phyloP scores from a whole-genome alignment of 225 moss, liverwort and hornwort species.

The Anthoceros angustus region DNA sequence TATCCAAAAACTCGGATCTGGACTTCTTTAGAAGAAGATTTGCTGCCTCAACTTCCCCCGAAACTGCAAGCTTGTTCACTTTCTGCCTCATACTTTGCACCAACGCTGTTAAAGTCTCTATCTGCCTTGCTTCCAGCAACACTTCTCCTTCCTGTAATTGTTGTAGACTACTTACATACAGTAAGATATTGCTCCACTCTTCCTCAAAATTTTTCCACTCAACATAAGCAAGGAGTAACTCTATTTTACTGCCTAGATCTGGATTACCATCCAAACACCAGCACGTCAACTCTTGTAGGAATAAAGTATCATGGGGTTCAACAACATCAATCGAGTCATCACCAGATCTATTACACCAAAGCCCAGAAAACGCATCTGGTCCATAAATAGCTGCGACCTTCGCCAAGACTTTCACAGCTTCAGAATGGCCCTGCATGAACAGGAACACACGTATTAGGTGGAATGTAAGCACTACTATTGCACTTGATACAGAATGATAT shows the following conservation, averaged over 20 bases:
- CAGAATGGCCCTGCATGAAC: constrained; percentile 51
- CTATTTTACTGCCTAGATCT: constrained; percentile 47
- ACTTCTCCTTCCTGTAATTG: constrained; percentile 17
- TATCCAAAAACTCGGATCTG: constrained; percentile 48
- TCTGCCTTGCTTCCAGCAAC: constrained; percentile 29
- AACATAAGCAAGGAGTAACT: constrained; percentile 64
- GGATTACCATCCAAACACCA: constrained; percentile 64
- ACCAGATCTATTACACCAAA: constrained; percentile 13
- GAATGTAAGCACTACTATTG: not conserved
- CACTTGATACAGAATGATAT: too few relatives aligned
- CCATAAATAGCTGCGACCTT: constrained; percentile 57
- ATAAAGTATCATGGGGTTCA: constrained; percentile 18
- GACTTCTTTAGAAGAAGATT: constrained; percentile 19
- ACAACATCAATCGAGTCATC: not conserved
- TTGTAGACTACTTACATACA: constrained; percentile 40
- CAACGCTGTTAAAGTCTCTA: constrained; percentile 46
- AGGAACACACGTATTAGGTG: not conserved
- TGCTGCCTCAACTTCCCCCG: constrained; percentile 12
- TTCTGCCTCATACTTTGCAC: constrained; percentile 50
- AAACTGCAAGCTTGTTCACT: constrained; percentile 15
- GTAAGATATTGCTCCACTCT: constrained; percentile 52
- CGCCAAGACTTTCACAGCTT: constrained; percentile 58
- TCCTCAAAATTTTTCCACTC: constrained; percentile 41
- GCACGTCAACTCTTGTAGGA: constrained; percentile 51
- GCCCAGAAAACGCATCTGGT: constrained; percentile 36